phyloP scores from a whole-genome alignment of 306 rosid genomes.

The Vigna mungo region DNA sequence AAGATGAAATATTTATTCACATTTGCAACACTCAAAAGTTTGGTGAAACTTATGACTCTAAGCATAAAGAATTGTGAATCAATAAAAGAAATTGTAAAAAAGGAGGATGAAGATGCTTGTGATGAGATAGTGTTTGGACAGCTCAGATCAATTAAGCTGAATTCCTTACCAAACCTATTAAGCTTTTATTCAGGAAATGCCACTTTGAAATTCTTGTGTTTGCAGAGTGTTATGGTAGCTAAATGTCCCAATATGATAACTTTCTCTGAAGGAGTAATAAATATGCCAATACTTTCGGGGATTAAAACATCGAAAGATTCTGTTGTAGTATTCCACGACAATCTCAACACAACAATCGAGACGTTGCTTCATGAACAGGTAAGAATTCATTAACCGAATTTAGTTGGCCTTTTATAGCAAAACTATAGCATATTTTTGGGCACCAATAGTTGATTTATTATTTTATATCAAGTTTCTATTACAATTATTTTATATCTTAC shows the following conservation, averaged over 20 bases:
- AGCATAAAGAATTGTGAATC: background rate
- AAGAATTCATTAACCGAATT: too few species aligned
- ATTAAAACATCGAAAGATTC: background rate
- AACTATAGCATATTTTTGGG: too few species aligned
- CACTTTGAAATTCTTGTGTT: background rate
- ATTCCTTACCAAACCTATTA: background rate
- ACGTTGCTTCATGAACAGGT: too few species aligned
- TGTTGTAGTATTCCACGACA: background rate
- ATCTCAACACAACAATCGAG: background rate
- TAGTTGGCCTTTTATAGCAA: too few species aligned
- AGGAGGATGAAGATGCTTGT: background rate
- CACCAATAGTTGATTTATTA: too few species aligned
- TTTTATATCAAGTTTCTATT: too few species aligned
- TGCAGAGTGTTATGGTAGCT: background rate
- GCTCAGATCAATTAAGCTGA: background rate
- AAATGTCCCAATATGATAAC: conserved; percentile 13
- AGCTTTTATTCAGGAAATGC: conserved; percentile 25
- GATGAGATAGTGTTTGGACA: background rate
- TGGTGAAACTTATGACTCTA: conserved; percentile 14
- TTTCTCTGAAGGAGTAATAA: background rate
- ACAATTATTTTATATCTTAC: too few species aligned
- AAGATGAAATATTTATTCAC: conserved; percentile 28
- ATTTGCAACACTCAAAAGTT: conserved; percentile 24
- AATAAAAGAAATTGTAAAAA: background rate
- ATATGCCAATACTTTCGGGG: background rate